A percentile compares a stretch with the other conserved stretches of the same genome.
Evolutionary conservation across 2,329 filamentous ascomycete species (phyloP).

Genomic region (Aspergillus chevalieri): DNA sequence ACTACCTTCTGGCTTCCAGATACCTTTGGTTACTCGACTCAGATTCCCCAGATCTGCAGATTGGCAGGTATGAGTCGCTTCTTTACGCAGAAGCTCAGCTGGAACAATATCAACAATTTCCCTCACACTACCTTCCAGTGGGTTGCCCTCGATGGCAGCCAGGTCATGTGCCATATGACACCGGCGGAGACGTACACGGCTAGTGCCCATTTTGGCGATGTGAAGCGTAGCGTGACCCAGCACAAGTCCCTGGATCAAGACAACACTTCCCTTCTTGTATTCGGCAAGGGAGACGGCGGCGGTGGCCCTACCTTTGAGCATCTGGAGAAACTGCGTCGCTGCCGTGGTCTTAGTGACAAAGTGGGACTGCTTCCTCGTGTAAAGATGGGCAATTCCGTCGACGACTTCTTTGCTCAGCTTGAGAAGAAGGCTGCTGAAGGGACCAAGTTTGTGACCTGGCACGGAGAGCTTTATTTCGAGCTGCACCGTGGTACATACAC

Average conservation of each 20-base stretch:
- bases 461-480: slow-evolving; percentile 96
- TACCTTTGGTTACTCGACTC: slow-evolving; percentile 94
- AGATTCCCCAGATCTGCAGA: slow-evolving; percentile 88
- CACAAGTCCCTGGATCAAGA: slow-evolving; percentile 97
- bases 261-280: slow-evolving; percentile 81
- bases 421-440: slow-evolving; percentile 66
- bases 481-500: slow-evolving; percentile 96
- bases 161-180: slow-evolving; percentile 96
- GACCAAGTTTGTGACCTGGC: slow-evolving; percentile 84
- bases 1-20: slow-evolving; percentile 96
- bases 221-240: slow-evolving; percentile 79
- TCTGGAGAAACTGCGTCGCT: slow-evolving; percentile 87
- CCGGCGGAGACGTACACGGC: slow-evolving; percentile 94
- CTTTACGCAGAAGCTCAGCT: slow-evolving; percentile 96
- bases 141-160: slow-evolving; percentile 90
- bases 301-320: slow-evolving; percentile 92
- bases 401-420: slow-evolving; percentile 85
- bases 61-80: slow-evolving; percentile 94
- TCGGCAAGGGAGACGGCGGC: slow-evolving; percentile 93
- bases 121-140: slow-evolving; percentile 99
- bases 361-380: slow-evolving; percentile 77
- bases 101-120: slow-evolving; percentile 99
- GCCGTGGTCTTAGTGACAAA: slow-evolving; percentile 84
- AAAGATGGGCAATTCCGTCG: slow-evolving; percentile 81
- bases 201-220: slow-evolving; percentile 88